Percentiles rank a stretch among this genome's conserved stretches.
These are phyloP conservation scores for Microascus cirrosus DNA, from an alignment of 2,329 filamentous ascomycete species.

Conservation along the genomic window DNA sequence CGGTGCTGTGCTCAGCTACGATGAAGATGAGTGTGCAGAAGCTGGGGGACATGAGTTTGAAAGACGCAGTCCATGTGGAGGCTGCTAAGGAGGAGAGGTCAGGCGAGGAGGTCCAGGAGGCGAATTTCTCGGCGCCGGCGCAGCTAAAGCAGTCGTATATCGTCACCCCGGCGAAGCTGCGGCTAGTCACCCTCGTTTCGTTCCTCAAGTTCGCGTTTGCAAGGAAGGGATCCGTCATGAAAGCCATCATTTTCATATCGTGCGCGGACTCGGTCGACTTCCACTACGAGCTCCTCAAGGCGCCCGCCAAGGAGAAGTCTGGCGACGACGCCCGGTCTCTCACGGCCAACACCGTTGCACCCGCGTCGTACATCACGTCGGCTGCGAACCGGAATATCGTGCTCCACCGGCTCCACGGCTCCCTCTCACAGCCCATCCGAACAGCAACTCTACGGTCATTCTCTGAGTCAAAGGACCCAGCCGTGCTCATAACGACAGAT, in stretches of 20 bases:
- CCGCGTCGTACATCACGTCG: slow-evolving; percentile 62
- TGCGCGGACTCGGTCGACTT: slow-evolving; percentile 97
- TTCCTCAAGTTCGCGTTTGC: slow-evolving; percentile 81
- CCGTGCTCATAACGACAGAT: slow-evolving; percentile 85
- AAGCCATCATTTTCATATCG: slow-evolving; percentile 92
- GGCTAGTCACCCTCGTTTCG: slow-evolving; percentile 77
- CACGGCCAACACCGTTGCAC: slow-evolving; percentile 51
- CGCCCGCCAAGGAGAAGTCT: slow-evolving; percentile 16
- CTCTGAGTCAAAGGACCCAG: slow-evolving; percentile 59
- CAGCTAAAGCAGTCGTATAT: slow-evolving; percentile 90
- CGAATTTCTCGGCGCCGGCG: slow-evolving; percentile 67
- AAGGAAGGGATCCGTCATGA: slow-evolving; percentile 84
- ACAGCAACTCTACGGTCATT: slow-evolving; percentile 80
- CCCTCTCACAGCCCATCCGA: slow-evolving; percentile 74
- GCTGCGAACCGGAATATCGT: slow-evolving; percentile 62
- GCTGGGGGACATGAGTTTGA: slow-evolving; percentile 86
- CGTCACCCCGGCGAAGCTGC: slow-evolving; percentile 78
- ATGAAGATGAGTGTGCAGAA: slow-evolving; percentile 97
- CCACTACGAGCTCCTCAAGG: slow-evolving; percentile 68
- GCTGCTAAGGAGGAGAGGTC: slow-evolving; percentile 36
- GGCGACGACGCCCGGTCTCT: slow-evolving; percentile 5
- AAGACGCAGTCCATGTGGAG: slow-evolving; percentile 81
- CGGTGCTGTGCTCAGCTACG: slow-evolving; percentile 88
- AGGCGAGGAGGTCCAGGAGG: slow-evolving; percentile 4
- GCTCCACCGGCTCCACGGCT: slow-evolving; percentile 83